phyloP scores from a whole-genome alignment of 768 basidiomycete species.

The Inosperma sp. region DNA sequence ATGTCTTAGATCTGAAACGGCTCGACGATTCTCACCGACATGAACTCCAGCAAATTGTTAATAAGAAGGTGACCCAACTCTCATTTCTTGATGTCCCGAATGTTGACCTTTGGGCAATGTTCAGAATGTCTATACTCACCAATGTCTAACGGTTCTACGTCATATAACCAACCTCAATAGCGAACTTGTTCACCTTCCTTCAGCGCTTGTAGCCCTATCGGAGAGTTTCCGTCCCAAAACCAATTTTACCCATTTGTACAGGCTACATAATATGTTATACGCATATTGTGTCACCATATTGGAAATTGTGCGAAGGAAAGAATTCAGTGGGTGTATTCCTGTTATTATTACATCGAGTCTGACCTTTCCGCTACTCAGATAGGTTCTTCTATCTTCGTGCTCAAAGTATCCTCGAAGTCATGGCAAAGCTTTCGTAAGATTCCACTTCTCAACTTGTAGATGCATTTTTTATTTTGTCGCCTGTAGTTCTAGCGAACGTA shows the following conservation, averaged over 20 bases:
- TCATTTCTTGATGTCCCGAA: too few relatives aligned
- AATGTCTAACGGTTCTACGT: conserved; percentile 61
- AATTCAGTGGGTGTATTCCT: conserved; percentile 61
- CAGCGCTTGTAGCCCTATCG: conserved; percentile 60
- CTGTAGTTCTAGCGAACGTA: conserved; percentile 66
- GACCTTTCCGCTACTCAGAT: conserved; percentile 36
- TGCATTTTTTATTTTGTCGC: conserved; percentile 3
- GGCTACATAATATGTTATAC: conserved; percentile 85
- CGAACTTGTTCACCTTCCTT: conserved; percentile 71
- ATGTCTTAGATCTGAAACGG: conserved; percentile 52
- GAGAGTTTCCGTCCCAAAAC: conserved; percentile 67
- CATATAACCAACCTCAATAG: conserved; percentile 79
- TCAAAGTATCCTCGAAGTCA: conserved; percentile 74
- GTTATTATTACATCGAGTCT: neutral
- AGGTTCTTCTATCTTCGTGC: conserved; percentile 80
- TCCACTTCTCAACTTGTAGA: neutral
- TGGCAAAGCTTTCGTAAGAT: conserved; percentile 83
- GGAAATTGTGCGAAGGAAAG: conserved; percentile 86
- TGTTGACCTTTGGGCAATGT: too few relatives aligned
- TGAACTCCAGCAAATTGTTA: conserved; percentile 54
- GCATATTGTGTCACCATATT: conserved; percentile 89
- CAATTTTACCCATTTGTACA: conserved; percentile 85
- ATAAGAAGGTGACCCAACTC: conserved; percentile 44
- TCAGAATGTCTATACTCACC: conserved; percentile 70
- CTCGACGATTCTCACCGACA: conserved; percentile 56